A percentile compares a stretch with the other conserved stretches of the same genome.
phyloP scores from a whole-genome alignment of 176 grass and related monocot species.

The Lolium rigidum region DNA sequence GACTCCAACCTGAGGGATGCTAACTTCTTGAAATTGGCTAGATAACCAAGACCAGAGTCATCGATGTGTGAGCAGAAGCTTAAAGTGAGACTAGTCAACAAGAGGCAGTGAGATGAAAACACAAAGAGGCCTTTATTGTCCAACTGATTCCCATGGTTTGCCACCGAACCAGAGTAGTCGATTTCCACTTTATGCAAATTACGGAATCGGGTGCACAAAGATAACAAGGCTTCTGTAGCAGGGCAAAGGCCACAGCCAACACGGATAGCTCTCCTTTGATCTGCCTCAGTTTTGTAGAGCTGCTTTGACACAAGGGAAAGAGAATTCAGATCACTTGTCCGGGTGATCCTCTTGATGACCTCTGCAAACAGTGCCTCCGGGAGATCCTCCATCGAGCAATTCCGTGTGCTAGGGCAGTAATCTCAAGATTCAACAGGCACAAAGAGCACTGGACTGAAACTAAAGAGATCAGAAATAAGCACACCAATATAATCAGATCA shows the following conservation, averaged over 20 bases:
- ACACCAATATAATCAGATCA: not conserved
- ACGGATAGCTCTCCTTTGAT: conserved; percentile 25
- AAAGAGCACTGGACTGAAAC: not conserved
- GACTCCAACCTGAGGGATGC: not conserved
- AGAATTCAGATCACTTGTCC: conserved; percentile 64
- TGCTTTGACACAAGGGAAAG: conserved; percentile 45
- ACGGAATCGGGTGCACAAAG: not conserved
- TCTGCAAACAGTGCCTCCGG: conserved; percentile 61
- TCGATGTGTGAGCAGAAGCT: not conserved
- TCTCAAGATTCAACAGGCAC: not conserved
- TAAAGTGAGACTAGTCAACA: not conserved
- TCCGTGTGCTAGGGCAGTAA: not conserved
- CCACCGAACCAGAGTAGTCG: not conserved
- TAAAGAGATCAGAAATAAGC: not conserved
- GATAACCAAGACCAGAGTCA: not conserved
- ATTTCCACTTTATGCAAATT: not conserved
- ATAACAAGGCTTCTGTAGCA: not conserved
- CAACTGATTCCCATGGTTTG: not conserved
- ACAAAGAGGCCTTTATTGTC: not conserved
- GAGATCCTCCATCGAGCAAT: conserved; percentile 60
- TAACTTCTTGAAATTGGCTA: not conserved
- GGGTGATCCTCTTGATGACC: conserved; percentile 57
- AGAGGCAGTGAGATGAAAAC: not conserved
- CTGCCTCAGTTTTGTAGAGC: conserved; percentile 47
- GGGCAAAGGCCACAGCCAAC: not conserved